Conservation (phyloP, 2,329 filamentous ascomycete species). For the Colletotrichum graminicola region DNA sequence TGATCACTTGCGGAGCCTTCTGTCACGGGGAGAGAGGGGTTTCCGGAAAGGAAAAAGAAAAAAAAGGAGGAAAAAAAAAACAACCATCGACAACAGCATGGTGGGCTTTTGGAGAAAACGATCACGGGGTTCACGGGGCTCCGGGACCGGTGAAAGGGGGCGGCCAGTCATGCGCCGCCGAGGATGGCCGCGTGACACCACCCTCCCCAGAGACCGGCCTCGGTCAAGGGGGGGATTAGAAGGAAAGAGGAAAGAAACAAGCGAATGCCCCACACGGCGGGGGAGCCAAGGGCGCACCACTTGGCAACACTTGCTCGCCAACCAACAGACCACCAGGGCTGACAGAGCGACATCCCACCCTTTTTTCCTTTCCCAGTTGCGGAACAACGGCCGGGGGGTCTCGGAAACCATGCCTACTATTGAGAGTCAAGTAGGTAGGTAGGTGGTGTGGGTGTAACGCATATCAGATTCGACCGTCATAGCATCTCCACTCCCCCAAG, state of each 20-base stretch:
- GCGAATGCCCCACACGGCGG: neutral
- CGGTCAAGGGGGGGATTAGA: slow-evolving; percentile 24
- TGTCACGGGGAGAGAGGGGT: slow-evolving; percentile 10
- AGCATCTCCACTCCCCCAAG: neutral
- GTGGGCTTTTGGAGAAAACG: neutral
- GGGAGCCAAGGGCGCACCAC: neutral
- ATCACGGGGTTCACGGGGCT: slow-evolving; percentile 21
- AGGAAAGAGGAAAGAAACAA: neutral
- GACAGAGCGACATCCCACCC: neutral
- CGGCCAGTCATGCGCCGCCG: slow-evolving; percentile 40
- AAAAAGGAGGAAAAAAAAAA: neutral
- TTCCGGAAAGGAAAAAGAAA: too few relatives aligned
- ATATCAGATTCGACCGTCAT: slow-evolving; percentile 15
- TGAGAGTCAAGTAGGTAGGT: slow-evolving; percentile 17
- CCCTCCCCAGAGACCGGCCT: slow-evolving; percentile 34
- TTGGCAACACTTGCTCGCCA: slow-evolving; percentile 15
- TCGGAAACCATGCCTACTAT: slow-evolving; percentile 20
- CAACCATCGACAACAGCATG: neutral
- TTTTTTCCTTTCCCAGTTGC: slow-evolving; percentile 1
- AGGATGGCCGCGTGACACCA: slow-evolving; percentile 36
- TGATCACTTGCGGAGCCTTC: slow-evolving; percentile 15
- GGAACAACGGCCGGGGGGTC: slow-evolving; percentile 13
- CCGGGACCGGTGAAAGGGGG: slow-evolving; percentile 39
- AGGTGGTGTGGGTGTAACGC: neutral
- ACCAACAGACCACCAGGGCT: slow-evolving; percentile 10